Base-by-base conservation (phyloP, 169 alveolate genomes). In the Amoebophrya sp. region DNA sequence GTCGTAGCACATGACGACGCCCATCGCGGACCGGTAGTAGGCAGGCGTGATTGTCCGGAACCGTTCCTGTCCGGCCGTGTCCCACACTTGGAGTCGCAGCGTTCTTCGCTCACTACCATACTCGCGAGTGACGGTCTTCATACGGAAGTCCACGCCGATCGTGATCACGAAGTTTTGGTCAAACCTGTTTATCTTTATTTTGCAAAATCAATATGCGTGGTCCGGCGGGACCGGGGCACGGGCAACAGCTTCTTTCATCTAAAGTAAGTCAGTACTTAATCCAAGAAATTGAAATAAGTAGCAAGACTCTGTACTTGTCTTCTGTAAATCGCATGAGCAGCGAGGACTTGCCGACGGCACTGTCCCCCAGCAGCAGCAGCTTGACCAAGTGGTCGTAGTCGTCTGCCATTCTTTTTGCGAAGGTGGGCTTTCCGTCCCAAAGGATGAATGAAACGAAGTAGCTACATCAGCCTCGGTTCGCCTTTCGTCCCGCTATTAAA, bases 11-110 rank as follows among this genome's bases (percentile, higher is more conserved):
- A 42, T 42, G 96, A 98, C 97, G 16, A 98, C 97, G 43, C 99
- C 99, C 89, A 97, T 98, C 15, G 99, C 99, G 29, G 99, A 99
- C 88, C 99, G 95, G 93, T 98, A 98, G 95, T 98, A 98, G n/a
- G 99, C 98, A 69, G 97, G 94, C 18, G 99, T 98, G 48, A 98
- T 97, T 38, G 99, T 97, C 45, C 99, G 90, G 92, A 98, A 98
- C 58, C 99, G 93, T 94, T 98, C 99, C 92, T 98, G 98, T 20
- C 99, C 99, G 0, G 99, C 99, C 20, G 99, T 98, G 90, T 98
- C 99, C 99, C 99, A 97, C 97, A 97, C 97, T 93, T 97, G 96
- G 58, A 97, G 93, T 88, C 97, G 96, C 20, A 97, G 96, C 34
- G 93, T 95, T 96, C 5, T 95, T 97, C 34, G 94, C 97, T 40